phyloP scores from a whole-genome alignment of 2,329 filamentous ascomycete genomes.

The Elsinoe australis region DNA sequence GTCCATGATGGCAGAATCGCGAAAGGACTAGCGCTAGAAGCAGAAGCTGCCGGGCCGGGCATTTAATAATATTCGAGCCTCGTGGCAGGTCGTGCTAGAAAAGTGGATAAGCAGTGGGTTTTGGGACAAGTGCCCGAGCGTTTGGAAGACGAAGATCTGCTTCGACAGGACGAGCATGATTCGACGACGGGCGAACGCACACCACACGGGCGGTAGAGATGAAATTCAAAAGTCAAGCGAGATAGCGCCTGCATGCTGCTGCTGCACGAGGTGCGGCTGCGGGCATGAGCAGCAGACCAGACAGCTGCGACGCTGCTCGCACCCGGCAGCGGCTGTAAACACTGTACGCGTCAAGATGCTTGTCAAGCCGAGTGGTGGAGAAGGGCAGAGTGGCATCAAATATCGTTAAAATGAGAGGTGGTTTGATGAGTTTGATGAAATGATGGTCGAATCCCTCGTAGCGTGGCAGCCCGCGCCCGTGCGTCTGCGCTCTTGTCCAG shows the following conservation, averaged over 20 bases:
- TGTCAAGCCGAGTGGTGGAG: too few species aligned
- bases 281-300: too few species aligned
- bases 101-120: constrained; percentile 8
- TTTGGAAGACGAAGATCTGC: constrained; percentile 16
- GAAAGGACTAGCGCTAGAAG: constrained; percentile 15
- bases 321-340: too few species aligned
- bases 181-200: neutral
- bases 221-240: neutral
- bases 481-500: neutral
- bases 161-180: neutral
- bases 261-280: neutral
- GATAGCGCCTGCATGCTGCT: neutral
- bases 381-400: neutral
- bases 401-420: neutral
- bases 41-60: neutral
- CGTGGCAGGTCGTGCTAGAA: constrained; percentile 14
- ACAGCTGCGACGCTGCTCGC: too few species aligned
- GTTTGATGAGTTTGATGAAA: neutral
- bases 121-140: neutral
- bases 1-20: too few species aligned
- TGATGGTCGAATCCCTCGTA: neutral
- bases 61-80: too few species aligned
- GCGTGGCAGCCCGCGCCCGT: neutral
- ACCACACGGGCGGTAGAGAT: neutral
- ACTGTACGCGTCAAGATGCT: too few species aligned